A percentile compares a stretch with the other conserved stretches of the same genome.
These are phyloP conservation scores for Cutaneotrichosporon sp. DNA, from an alignment of 1,284 basidiomycete species.

Conservation along the genomic window DNA sequence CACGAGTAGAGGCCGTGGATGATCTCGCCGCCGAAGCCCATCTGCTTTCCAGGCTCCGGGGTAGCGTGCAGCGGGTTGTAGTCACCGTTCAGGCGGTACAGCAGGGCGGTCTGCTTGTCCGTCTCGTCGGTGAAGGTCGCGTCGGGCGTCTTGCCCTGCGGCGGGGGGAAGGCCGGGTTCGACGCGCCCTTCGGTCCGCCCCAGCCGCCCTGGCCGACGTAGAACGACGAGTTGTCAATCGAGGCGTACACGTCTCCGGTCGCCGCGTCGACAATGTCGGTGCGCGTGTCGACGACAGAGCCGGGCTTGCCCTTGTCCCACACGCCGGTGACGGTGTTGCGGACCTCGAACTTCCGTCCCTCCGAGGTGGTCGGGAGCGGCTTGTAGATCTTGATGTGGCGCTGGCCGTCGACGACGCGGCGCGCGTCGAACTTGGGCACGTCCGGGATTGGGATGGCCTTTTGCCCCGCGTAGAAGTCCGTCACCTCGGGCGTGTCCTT, in stretches of 20 bases:
- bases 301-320: conserved; percentile 23
- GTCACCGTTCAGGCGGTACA: conserved; percentile 22
- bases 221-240: conserved; percentile 9
- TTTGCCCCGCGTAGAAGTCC: conserved; percentile 17
- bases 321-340: conserved; percentile 15
- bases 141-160: conserved; percentile 10
- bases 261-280: conserved; percentile 15
- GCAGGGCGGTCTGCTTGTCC: conserved; percentile 13
- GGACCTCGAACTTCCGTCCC: conserved; percentile 18
- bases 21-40: conserved; percentile 21
- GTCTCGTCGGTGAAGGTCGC: conserved; percentile 11
- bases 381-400: conserved; percentile 17
- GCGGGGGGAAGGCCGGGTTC: conserved; percentile 6
- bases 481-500: conserved; percentile 12
- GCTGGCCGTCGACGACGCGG: conserved; percentile 20
- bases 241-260: conserved; percentile 12
- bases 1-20: conserved; percentile 23
- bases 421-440: conserved; percentile 18
- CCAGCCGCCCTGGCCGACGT: conserved; percentile 20
- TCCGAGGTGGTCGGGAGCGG: conserved; percentile 12
- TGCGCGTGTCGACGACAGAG: conserved; percentile 17
- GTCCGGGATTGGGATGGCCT: conserved; percentile 10
- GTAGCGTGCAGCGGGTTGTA: conserved; percentile 22
- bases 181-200: conserved; percentile 18
- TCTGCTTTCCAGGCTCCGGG: conserved; percentile 21